phyloP scores from a whole-genome alignment of 2,329 filamentous ascomycete species.

The Arthrobotrys megalospora region DNA sequence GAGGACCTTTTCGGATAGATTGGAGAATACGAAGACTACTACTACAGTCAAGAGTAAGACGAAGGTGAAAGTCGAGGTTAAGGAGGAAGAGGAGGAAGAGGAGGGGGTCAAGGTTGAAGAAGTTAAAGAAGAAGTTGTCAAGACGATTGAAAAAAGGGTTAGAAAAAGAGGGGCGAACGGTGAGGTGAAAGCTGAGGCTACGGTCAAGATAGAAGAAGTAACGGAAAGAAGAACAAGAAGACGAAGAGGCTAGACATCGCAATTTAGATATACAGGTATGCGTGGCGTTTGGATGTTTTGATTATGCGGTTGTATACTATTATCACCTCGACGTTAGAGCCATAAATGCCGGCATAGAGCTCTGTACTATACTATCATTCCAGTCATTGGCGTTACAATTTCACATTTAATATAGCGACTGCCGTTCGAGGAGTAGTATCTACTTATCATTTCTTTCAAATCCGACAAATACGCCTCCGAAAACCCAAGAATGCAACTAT shows the following conservation, averaged over 20 bases:
- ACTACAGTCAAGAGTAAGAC: conserved; percentile 65
- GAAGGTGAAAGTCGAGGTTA: conserved; percentile 66
- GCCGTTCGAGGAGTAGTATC: conserved; percentile 41
- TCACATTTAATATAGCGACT: not conserved
- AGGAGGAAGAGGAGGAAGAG: conserved; percentile 64
- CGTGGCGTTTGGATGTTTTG: conserved; percentile 15
- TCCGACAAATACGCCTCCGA: conserved; percentile 29
- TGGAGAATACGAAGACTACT: conserved; percentile 64
- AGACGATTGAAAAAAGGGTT: conserved; percentile 63
- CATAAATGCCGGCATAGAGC: conserved; percentile 10
- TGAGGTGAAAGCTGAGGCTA: conserved; percentile 62
- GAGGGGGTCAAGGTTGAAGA: conserved; percentile 66
- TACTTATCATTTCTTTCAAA: conserved; percentile 24
- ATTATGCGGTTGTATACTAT: not conserved
- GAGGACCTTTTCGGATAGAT: conserved; percentile 81
- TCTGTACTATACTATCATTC: conserved; percentile 8
- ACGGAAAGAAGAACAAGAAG: conserved; percentile 62
- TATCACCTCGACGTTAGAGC: not conserved
- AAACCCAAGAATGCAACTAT: conserved; percentile 22
- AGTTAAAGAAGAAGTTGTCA: conserved; percentile 65
- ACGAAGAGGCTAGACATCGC: conserved; percentile 19
- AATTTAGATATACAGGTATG: not conserved
- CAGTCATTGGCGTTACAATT: not conserved
- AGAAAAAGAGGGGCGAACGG: conserved; percentile 63
- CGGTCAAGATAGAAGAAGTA: conserved; percentile 62